A percentile compares a stretch with the other conserved stretches of the same genome.
Conservation (phyloP, 2,329 filamentous ascomycete species). For the Pyricularia pennisetigena region DNA sequence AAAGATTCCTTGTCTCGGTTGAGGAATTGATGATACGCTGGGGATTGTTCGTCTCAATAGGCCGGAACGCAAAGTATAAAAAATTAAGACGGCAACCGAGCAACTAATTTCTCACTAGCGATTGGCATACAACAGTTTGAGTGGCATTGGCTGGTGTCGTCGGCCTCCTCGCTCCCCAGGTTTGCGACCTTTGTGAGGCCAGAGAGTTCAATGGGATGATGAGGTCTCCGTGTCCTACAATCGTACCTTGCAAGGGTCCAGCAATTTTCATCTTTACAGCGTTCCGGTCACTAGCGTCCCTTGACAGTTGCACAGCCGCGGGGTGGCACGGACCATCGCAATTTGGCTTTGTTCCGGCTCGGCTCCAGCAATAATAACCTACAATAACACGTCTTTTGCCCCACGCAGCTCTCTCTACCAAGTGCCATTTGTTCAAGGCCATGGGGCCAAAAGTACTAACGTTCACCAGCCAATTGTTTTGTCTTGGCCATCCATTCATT, state of each 20-base stretch:
- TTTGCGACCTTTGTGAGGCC: not conserved
- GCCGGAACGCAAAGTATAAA: not conserved
- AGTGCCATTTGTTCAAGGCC: not conserved
- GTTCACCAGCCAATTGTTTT: not conserved
- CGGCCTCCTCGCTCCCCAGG: not conserved
- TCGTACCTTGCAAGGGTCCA: not conserved
- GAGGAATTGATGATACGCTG: not conserved
- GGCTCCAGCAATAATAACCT: no score
- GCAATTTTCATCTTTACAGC: not conserved
- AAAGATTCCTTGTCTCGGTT: not conserved
- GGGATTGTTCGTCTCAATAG: not conserved
- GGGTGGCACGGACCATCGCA: constrained; percentile 1
- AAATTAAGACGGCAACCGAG: not conserved
- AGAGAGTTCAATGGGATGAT: not conserved
- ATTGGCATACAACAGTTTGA: not conserved
- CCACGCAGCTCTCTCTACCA: not conserved
- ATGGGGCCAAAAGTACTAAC: not conserved
- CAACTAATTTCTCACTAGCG: not conserved
- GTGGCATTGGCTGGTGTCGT: not conserved
- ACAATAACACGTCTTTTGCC: no score
- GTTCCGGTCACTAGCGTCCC: not conserved
- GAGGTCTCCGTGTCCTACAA: not conserved
- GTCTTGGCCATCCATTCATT: not conserved
- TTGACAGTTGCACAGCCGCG: not conserved
- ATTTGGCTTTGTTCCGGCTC: not conserved